phyloP scores from a whole-genome alignment of 2,329 filamentous ascomycete genomes.

The Xylaria polymorpha region DNA sequence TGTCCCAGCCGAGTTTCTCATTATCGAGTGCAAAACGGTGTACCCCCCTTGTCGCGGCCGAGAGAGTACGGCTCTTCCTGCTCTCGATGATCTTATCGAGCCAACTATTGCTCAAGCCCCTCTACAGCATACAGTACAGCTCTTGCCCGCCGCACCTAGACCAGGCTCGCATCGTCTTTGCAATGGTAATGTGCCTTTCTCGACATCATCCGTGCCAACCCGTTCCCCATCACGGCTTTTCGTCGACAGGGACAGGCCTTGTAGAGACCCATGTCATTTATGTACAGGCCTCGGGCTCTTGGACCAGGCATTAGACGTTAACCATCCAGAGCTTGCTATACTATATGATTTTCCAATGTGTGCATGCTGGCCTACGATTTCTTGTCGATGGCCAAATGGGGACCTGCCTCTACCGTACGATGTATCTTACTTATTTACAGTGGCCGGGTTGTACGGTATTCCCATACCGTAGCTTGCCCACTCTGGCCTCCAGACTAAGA shows the following conservation, averaged over 20 bases:
- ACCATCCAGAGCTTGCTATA: conserved; percentile 28
- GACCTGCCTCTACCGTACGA: conserved; percentile 42
- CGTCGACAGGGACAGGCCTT: conserved; percentile 45
- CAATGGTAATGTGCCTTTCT: conserved; percentile 24
- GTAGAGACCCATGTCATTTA: conserved; percentile 31
- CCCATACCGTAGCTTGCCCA: conserved; percentile 40
- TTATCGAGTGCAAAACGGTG: conserved; percentile 13
- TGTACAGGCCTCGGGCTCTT: conserved; percentile 30
- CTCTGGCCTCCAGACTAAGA: conserved; percentile 40
- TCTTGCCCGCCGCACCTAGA: conserved; percentile 42
- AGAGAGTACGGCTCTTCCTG: conserved; percentile 13
- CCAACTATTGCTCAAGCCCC: conserved; percentile 42
- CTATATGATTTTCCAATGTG: conserved; percentile 25
- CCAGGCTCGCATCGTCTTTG: conserved; percentile 31
- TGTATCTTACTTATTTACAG: conserved; percentile 32
- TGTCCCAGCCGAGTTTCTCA: conserved; percentile 16
- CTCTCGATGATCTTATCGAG: conserved; percentile 45
- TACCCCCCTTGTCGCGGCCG: conserved; percentile 19
- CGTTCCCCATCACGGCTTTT: conserved; percentile 37
- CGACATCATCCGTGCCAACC: conserved; percentile 37
- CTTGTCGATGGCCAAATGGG: conserved; percentile 41
- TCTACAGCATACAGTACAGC: conserved; percentile 13
- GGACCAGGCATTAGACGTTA: conserved; percentile 23
- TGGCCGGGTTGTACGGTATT: conserved; percentile 37
- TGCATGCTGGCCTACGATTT: conserved; percentile 28